Conservation (phyloP, 2,329 filamentous ascomycete species). For the Penicillium expansum region DNA sequence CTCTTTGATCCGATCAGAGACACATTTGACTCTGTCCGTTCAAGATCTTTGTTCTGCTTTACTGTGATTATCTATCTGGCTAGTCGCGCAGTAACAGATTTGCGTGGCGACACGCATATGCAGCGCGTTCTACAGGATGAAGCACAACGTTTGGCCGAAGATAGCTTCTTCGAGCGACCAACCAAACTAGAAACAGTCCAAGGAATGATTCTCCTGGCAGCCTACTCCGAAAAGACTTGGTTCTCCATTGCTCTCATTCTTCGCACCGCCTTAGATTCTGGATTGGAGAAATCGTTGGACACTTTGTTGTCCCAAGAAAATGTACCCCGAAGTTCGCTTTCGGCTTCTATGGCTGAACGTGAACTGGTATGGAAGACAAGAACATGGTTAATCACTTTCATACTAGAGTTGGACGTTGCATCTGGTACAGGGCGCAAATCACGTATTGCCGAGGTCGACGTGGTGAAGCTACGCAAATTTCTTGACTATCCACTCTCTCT, state of each 20-base stretch:
- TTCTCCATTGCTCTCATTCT: constrained; percentile 38
- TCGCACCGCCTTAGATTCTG: constrained; percentile 36
- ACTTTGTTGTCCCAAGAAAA: constrained; percentile 31
- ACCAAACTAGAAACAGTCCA: constrained; percentile 39
- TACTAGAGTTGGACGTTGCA: constrained; percentile 35
- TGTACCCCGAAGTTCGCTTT: constrained; percentile 34
- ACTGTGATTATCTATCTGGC: constrained; percentile 37
- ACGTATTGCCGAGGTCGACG: constrained; percentile 34
- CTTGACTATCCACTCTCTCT: constrained; percentile 37
- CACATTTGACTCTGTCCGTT: constrained; percentile 37
- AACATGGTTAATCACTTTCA: constrained; percentile 38
- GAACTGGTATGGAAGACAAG: constrained; percentile 37
- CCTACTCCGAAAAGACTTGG: constrained; percentile 39
- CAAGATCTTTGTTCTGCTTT: constrained; percentile 37
- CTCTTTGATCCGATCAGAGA: constrained; percentile 38
- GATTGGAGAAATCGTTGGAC: constrained; percentile 36
- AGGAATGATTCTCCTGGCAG: constrained; percentile 37
- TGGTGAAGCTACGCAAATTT: constrained; percentile 33
- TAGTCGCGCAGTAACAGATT: constrained; percentile 33
- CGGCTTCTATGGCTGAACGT: constrained; percentile 35
- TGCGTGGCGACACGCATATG: constrained; percentile 33
- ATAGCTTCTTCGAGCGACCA: constrained; percentile 38
- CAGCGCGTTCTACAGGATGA: constrained; percentile 38
- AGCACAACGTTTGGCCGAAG: constrained; percentile 35
- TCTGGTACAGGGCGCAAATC: constrained; percentile 38